Evolutionary conservation across 257 asterid genomes (phyloP).

Genomic region (Fraxinus anomala): DNA sequence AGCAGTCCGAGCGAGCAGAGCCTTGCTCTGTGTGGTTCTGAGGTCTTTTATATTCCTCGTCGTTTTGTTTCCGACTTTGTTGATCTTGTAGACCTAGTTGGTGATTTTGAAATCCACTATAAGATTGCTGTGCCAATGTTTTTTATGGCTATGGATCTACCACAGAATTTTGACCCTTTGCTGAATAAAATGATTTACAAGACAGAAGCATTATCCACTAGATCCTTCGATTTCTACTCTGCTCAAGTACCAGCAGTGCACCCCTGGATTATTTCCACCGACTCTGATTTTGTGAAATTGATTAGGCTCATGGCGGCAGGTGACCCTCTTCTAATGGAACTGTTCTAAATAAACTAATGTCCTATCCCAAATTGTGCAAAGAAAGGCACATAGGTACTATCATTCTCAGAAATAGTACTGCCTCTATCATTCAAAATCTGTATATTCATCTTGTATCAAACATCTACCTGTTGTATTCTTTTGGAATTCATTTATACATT

Average conservation of each 20-base stretch:
- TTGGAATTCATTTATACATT: background rate
- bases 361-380: background rate
- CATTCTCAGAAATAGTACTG: background rate
- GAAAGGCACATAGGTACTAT: background rate
- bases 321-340: constrained; percentile 32
- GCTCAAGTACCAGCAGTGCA: constrained; percentile 33
- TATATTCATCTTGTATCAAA: constrained; percentile 7
- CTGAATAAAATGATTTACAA: constrained; percentile 29
- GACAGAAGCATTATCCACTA: constrained; percentile 11
- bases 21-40: constrained; percentile 45
- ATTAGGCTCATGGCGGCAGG: constrained; percentile 32
- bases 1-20: constrained; percentile 40
- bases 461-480: background rate
- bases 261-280: constrained; percentile 30
- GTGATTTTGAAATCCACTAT: constrained; percentile 46
- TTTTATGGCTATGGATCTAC: constrained; percentile 49
- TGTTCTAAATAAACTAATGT: constrained; percentile 5
- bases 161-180: constrained; percentile 44
- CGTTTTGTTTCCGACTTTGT: constrained; percentile 40
- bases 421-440: background rate
- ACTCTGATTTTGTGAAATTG: constrained; percentile 23
- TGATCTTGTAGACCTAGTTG: constrained; percentile 47
- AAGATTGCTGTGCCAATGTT: constrained; percentile 49
- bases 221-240: constrained; percentile 21
- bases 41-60: constrained; percentile 41